Evolutionary conservation across 768 basidiomycete genomes (phyloP).

Genomic region (Macrocybe gigantea): DNA sequence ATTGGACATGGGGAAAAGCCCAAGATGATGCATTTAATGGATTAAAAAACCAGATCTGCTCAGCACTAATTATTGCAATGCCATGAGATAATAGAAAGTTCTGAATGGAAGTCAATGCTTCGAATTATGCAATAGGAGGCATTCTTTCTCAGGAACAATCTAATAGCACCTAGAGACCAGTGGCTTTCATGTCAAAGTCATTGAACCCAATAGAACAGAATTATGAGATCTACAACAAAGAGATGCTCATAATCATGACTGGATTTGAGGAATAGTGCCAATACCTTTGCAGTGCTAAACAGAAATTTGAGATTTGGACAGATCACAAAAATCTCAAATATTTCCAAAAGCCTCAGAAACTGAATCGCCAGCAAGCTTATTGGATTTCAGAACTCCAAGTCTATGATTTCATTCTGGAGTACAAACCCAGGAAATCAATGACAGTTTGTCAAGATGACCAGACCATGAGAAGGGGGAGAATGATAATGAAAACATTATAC

Average conservation of each 20-base stretch:
- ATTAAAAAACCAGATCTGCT: constrained; percentile 17
- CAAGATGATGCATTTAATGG: constrained; percentile 17
- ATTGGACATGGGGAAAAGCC: constrained; percentile 14
- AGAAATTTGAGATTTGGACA: not conserved
- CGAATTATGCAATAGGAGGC: constrained; percentile 16
- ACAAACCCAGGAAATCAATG: constrained; percentile 4
- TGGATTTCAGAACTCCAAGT: constrained; percentile 1
- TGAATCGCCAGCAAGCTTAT: constrained; percentile 17
- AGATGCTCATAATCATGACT: constrained; percentile 41
- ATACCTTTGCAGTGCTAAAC: constrained; percentile 1
- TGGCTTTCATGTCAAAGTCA: constrained; percentile 31
- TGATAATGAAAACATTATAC: constrained; percentile 3
- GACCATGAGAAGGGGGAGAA: constrained; percentile 9
- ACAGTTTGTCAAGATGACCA: constrained; percentile 5
- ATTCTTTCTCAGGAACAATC: constrained; percentile 17
- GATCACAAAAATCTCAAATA: constrained; percentile 16
- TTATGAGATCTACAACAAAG: constrained; percentile 40
- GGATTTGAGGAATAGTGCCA: constrained; percentile 21
- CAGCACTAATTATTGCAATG: constrained; percentile 18
- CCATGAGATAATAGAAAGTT: constrained; percentile 10
- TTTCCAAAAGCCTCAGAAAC: constrained; percentile 13
- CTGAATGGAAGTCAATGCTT: constrained; percentile 17
- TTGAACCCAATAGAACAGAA: constrained; percentile 30
- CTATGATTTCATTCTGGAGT: not conserved
- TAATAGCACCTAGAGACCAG: constrained; percentile 22